Percentiles rank a stretch among this genome's conserved stretches.
Evolutionary conservation across 495 filamentous ascomycete species (phyloP).

Genomic region (Cercophora samala): DNA sequence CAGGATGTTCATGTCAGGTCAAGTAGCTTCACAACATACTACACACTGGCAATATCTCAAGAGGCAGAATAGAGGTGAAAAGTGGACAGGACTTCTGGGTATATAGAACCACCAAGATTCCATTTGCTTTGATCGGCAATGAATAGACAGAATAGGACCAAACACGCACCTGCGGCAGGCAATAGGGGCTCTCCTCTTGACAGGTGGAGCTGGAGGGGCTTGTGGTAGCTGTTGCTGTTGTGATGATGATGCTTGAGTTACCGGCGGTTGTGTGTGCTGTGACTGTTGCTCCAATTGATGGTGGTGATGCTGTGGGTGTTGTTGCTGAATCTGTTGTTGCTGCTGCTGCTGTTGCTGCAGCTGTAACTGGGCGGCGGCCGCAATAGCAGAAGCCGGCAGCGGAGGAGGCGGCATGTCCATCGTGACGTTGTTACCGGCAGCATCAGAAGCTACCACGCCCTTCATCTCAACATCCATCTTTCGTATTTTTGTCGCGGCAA

Average conservation of each 20-base stretch:
- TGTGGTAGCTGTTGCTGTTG: background rate
- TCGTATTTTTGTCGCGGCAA: background rate
- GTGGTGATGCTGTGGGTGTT: conserved; percentile 12
- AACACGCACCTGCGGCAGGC: conserved; percentile 47
- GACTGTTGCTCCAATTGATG: conserved; percentile 16
- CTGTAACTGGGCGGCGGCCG: background rate
- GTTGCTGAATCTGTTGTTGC: conserved; percentile 1
- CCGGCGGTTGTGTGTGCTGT: conserved; percentile 1
- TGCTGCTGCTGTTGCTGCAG: background rate
- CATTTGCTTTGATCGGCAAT: background rate
- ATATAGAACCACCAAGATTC: background rate
- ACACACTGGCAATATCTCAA: background rate
- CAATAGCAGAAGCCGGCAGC: background rate
- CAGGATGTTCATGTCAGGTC: background rate
- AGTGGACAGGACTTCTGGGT: background rate
- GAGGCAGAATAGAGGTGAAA: background rate
- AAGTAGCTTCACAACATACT: background rate
- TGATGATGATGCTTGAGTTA: background rate
- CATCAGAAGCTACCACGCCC: conserved; percentile 18
- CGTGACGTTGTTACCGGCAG: conserved; percentile 3
- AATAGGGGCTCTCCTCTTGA: conserved; percentile 47
- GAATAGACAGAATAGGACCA: background rate
- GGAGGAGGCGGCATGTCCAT: conserved; percentile 17
- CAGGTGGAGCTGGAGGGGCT: conserved; percentile 10
- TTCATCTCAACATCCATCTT: conserved; percentile 31